Evolutionary conservation across 768 basidiomycete species (phyloP).

Genomic region (Gloeostereum incarnatum): DNA sequence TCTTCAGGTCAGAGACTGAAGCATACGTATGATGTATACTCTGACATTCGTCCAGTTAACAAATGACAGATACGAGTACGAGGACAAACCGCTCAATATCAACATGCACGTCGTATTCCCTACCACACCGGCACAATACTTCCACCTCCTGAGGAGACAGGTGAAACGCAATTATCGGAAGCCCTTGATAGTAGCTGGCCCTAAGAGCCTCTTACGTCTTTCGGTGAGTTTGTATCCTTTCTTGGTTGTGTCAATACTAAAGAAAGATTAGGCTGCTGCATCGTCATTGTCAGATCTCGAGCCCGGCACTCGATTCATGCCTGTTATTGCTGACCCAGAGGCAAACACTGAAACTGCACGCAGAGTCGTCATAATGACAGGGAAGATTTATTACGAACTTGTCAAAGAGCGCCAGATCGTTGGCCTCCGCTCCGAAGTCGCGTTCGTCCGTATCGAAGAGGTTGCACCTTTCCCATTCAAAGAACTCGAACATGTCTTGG

Average conservation of each 20-base stretch:
- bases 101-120: slow-evolving; percentile 85
- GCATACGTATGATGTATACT: background rate
- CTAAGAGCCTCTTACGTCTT: slow-evolving; percentile 75
- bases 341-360: slow-evolving; percentile 28
- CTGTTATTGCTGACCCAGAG: slow-evolving; percentile 52
- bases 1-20: slow-evolving; percentile 53
- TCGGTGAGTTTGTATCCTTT: slow-evolving; percentile 36
- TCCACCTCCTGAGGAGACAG: slow-evolving; percentile 87
- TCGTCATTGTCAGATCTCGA: slow-evolving; percentile 57
- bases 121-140: slow-evolving; percentile 87
- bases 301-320: slow-evolving; percentile 51
- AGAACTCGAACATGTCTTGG: slow-evolving; percentile 35
- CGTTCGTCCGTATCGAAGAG: slow-evolving; percentile 77
- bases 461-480: slow-evolving; percentile 81
- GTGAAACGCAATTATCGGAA: slow-evolving; percentile 80
- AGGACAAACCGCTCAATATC: slow-evolving; percentile 35
- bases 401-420: slow-evolving; percentile 53
- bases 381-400: slow-evolving; percentile 87
- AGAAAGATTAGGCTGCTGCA: slow-evolving; percentile 50
- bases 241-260: slow-evolving; percentile 1
- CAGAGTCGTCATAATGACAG: slow-evolving; percentile 67
- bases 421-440: slow-evolving; percentile 40
- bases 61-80: slow-evolving; percentile 49
- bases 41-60: slow-evolving; percentile 45
- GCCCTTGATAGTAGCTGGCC: slow-evolving; percentile 76